These are phyloP conservation scores for Oemleria cerasiformis DNA, from an alignment of 306 rosid species.

Conservation along the genomic window DNA sequence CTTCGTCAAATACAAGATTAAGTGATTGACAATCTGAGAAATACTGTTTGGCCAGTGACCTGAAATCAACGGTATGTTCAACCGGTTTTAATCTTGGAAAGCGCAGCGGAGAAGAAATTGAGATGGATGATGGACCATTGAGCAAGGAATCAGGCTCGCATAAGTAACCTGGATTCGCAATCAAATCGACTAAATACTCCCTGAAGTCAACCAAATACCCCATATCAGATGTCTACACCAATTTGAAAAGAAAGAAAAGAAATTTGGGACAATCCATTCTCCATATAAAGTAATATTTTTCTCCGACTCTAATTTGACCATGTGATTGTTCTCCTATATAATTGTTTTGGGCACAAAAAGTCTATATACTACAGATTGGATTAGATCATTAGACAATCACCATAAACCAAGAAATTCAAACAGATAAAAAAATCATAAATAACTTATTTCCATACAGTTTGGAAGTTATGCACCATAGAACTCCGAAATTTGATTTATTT, in stretches of 20 bases:
- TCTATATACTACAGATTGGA: neutral
- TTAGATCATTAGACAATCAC: neutral
- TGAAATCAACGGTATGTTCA: constrained; percentile 74
- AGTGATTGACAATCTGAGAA: constrained; percentile 75
- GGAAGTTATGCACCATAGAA: constrained; percentile 17
- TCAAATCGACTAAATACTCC: constrained; percentile 88
- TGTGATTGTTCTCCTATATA: neutral
- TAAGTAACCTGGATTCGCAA: constrained; percentile 82
- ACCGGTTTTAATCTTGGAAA: constrained; percentile 80
- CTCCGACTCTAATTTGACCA: neutral
- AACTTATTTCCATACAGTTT: neutral
- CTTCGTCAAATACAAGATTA: constrained; percentile 80
- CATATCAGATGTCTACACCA: constrained; percentile 28
- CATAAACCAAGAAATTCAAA: neutral
- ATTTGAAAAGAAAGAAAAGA: neutral
- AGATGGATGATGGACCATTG: constrained; percentile 98
- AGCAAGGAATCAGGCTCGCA: constrained; percentile 92
- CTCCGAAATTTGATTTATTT: constrained; percentile 18
- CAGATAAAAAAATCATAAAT: neutral
- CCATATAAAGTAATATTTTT: neutral
- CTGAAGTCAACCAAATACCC: constrained; percentile 42
- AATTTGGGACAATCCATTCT: neutral
- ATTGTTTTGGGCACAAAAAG: neutral
- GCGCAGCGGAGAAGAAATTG: constrained; percentile 93
- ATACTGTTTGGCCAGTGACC: constrained; percentile 91